Base-by-base conservation (phyloP, 2,329 filamentous ascomycete genomes). In the Talaromyces funiculosus region DNA sequence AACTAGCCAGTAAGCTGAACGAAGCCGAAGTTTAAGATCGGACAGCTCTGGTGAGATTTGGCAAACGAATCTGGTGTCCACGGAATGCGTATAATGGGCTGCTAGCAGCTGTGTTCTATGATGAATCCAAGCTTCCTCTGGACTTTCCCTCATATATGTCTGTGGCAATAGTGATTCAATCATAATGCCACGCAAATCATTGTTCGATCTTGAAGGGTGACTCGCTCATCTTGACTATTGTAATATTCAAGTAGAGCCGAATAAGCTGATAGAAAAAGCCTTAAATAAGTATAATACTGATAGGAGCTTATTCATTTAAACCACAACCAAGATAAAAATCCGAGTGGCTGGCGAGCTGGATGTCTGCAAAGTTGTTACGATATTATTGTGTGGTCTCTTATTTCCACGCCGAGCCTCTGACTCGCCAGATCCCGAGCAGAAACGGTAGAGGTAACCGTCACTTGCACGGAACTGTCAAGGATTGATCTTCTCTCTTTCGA, bases 401-500 rank as follows among this genome's bases (percentile, higher is more conserved):
- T 4, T 54, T 47, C 60, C 60, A 61, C 60, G 60, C 29, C 22
- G 0, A 10, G 38, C 29, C 8, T 42, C 24, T 61, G 47, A 61
- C 43, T 61, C 20, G 60, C 31, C 12, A 26, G 24, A 6, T 3
- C 42, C 26, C 35, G 22, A 43, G 37, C 53, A 49, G 20, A 58
- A 58, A 58, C 56, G 45, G 42, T 24, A 49, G 56, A 58, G 56
- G 43, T 58, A 49, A 40, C 45, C 35, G 26, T 40, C 24, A 49
- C 43, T 29, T 37, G 20, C 42, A 51, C 54, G 18, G 40, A 38
- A 47, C 45, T 42, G 57, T 51, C 59, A 53, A 57, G 47, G 53
- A 38, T 53, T 43, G 59, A 43, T 61, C 60, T 61, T 58, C 54
- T 61, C 35, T 53, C 47, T 61, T 53, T 53, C 24, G 60, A 61